phyloP scores from a whole-genome alignment of 345 rosid genomes.

The Moricandia arvensis region DNA sequence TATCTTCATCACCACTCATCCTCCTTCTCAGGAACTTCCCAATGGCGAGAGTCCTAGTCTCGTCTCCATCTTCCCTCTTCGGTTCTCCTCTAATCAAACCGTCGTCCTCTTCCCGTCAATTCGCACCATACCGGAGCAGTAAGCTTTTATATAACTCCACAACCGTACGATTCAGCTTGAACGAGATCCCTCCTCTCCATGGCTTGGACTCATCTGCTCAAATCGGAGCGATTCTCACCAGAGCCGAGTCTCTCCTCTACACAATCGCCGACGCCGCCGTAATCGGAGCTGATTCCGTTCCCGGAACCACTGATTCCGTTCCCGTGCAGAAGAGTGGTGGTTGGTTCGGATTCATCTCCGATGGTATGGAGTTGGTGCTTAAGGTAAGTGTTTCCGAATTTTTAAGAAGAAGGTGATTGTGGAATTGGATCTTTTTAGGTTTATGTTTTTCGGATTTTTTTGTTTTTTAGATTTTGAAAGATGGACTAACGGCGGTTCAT shows the following conservation, averaged over 20 bases:
- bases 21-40: not conserved
- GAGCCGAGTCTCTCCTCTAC: conserved; percentile 73
- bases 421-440: too few relatives aligned
- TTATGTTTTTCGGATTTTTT: not conserved
- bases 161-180: conserved; percentile 60
- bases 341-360: conserved; percentile 90
- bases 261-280: conserved; percentile 89
- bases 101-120: conserved; percentile 45
- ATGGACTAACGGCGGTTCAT: conserved; percentile 67
- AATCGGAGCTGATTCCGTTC: conserved; percentile 46
- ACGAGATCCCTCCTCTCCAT: conserved; percentile 67
- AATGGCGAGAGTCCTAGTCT: conserved; percentile 85
- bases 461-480: conserved; percentile 64
- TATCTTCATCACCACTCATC: conserved; percentile 28
- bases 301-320: conserved; percentile 48
- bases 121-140: conserved; percentile 52
- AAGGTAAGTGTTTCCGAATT: conserved; percentile 54
- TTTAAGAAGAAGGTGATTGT: too few relatives aligned
- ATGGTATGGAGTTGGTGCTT: conserved; percentile 80
- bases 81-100: conserved; percentile 50
- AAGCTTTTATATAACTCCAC: conserved; percentile 38
- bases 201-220: conserved; percentile 52
- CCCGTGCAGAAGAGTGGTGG: conserved; percentile 75
- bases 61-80: conserved; percentile 66
- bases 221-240: conserved; percentile 42